Base-by-base conservation (phyloP, 768 basidiomycete genomes). In the Boletus reticuloceps region DNA sequence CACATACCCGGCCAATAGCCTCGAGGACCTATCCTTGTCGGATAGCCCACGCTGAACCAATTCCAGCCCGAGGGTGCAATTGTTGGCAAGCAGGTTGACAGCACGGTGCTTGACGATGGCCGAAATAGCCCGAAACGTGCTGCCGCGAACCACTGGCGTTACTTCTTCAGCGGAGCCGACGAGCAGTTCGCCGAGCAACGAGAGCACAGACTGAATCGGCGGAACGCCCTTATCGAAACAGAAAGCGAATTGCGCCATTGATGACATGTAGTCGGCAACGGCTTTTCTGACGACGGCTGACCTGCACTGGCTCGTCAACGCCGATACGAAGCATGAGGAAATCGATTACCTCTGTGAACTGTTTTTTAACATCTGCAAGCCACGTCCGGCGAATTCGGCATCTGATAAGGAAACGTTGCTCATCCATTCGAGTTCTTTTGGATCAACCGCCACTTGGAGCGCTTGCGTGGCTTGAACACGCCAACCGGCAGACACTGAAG, bases 1-100 rank as follows among this genome's bases (percentile, higher is more conserved):
- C 38, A 68, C 82, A 60, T 69, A 91, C 89, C 89, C 90, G 49
- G 89, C 86, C 58, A 77, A 74, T 16, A 91, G 65, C 37, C 89
- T 79, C 20, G 85, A 81, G 40, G 75, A 77, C 52, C 89, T 77
- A 58, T 86, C 79, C 38, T 64, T 68, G 58, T 87, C 80, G 11
- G 64, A 72, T 56, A 88, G 66, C 4, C 83, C 85, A 20, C 69
- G 70, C 48, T 77, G 74, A 9, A 83, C 64, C 7, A 82, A 59
- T 25, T 79, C 69, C 8, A 69, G 55, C 4, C 74, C 58, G 32
- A 70, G 58, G 5, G 72, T 69, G n/a, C 74, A 54, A 20, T 67
- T 58, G 2, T 70, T 65, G 13, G 67, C 60, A 31, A 71, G 65
- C 34, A 75, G 51, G 9, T 55, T 53, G 5, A 32, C 48, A 10